phyloP scores from a whole-genome alignment of 1,284 basidiomycete genomes.

The Phaffia rhodozyma region DNA sequence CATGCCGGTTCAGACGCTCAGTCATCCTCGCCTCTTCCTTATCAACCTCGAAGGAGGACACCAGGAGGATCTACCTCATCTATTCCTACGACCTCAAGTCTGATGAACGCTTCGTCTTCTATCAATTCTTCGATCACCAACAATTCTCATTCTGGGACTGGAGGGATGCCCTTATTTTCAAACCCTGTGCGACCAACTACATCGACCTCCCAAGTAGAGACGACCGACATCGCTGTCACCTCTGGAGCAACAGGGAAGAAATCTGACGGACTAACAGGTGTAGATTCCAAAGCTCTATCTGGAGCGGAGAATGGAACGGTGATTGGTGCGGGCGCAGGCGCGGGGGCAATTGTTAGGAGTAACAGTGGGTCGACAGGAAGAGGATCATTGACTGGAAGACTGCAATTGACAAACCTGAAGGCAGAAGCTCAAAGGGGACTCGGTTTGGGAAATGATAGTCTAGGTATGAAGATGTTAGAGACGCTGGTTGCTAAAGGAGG shows the following conservation, averaged over 20 bases:
- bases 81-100: constrained; percentile 1
- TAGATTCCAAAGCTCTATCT: neutral
- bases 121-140: neutral
- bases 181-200: constrained; percentile 10
- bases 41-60: constrained; percentile 11
- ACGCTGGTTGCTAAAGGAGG: constrained; percentile 53
- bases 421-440: constrained; percentile 57
- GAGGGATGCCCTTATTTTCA: constrained; percentile 5
- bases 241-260: neutral
- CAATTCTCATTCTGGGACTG: neutral
- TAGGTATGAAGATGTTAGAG: constrained; percentile 77
- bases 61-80: constrained; percentile 15
- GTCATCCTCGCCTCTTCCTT: constrained; percentile 2
- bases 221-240: neutral
- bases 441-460: constrained; percentile 53
- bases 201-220: constrained; percentile 14
- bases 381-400: constrained; percentile 20
- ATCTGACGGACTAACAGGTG: neutral
- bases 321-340: neutral
- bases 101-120: no score
- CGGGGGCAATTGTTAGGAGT: neutral
- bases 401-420: constrained; percentile 69
- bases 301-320: neutral
- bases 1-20: no score
- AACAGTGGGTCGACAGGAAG: neutral